These are phyloP conservation scores for Camelina hispida DNA, from an alignment of 345 rosid genomes.

Conservation along the genomic window DNA sequence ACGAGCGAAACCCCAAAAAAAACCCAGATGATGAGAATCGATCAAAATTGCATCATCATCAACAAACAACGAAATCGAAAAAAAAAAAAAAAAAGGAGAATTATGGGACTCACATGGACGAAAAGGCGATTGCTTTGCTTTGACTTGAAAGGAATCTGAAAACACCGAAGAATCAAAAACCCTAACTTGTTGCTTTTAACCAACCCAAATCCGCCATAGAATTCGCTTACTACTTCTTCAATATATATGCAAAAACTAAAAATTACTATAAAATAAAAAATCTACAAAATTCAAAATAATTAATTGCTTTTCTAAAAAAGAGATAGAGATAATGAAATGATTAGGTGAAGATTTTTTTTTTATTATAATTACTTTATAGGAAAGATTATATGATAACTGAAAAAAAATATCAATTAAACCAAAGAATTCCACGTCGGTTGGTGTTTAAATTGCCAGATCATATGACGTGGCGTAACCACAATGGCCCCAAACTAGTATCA, in stretches of 20 bases:
- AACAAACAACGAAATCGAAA: neutral
- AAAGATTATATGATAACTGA: neutral
- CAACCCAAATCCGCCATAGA: conserved; percentile 11
- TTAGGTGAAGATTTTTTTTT: conserved; percentile 18
- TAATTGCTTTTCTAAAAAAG: no score
- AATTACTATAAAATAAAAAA: no score
- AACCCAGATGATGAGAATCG: conserved; percentile 9
- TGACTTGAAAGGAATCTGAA: conserved; percentile 30
- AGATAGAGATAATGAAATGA: neutral
- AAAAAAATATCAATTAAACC: neutral
- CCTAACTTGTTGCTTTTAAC: conserved; percentile 9
- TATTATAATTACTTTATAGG: neutral
- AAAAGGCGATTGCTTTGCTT: conserved; percentile 26
- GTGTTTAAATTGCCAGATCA: conserved; percentile 18
- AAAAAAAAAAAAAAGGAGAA: neutral
- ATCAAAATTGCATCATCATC: conserved; percentile 10
- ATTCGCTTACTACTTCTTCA: conserved; percentile 16
- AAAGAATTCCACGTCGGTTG: conserved; percentile 26
- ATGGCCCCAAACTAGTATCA: conserved; percentile 15
- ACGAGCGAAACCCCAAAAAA: neutral
- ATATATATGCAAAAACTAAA: neutral
- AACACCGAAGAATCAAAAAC: conserved; percentile 32
- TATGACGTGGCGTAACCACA: conserved; percentile 23
- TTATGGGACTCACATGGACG: conserved; percentile 28
- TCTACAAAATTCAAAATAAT: neutral